A percentile compares a stretch with the other conserved stretches of the same genome.
phyloP scores from a whole-genome alignment of 2,329 filamentous ascomycete genomes.

The Colletotrichum cereale region DNA sequence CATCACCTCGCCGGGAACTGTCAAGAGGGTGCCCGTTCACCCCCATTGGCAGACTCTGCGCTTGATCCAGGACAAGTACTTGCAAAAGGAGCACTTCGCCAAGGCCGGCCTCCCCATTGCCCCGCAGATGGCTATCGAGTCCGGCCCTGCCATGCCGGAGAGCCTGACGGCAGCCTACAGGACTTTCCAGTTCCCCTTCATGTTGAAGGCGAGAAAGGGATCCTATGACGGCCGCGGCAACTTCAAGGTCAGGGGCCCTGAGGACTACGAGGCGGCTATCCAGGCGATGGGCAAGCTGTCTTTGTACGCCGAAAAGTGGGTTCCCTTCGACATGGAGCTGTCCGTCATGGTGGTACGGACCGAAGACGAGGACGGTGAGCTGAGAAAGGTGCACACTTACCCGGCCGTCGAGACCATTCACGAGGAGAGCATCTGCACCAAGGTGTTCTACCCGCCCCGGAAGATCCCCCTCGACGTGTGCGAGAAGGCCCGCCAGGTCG shows the following conservation, averaged over 20 bases:
- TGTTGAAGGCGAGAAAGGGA: slow-evolving; percentile 91
- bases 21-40: slow-evolving; percentile 73
- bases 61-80: slow-evolving; percentile 93
- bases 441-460: slow-evolving; percentile 88
- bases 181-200: slow-evolving; percentile 83
- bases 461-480: slow-evolving; percentile 72
- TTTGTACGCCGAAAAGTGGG: slow-evolving; percentile 92
- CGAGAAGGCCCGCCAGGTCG: slow-evolving; percentile 79
- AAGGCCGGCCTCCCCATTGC: slow-evolving; percentile 79
- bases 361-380: slow-evolving; percentile 70
- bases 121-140: slow-evolving; percentile 74
- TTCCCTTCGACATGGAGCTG: slow-evolving; percentile 86
- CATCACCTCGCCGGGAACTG: slow-evolving; percentile 58
- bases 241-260: slow-evolving; percentile 60
- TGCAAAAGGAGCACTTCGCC: slow-evolving; percentile 85
- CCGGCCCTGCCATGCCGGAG: slow-evolving; percentile 64
- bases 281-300: slow-evolving; percentile 76
- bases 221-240: slow-evolving; percentile 91
- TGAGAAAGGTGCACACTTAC: slow-evolving; percentile 74
- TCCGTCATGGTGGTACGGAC: slow-evolving; percentile 96
- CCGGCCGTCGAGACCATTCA: slow-evolving; percentile 95
- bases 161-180: slow-evolving; percentile 74
- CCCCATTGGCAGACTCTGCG: slow-evolving; percentile 89
- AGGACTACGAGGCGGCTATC: slow-evolving; percentile 72
- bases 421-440: slow-evolving; percentile 94